Evolutionary conservation across 352 stramenopile genomes (phyloP).

Genomic region (Pythium dissotocum): DNA sequence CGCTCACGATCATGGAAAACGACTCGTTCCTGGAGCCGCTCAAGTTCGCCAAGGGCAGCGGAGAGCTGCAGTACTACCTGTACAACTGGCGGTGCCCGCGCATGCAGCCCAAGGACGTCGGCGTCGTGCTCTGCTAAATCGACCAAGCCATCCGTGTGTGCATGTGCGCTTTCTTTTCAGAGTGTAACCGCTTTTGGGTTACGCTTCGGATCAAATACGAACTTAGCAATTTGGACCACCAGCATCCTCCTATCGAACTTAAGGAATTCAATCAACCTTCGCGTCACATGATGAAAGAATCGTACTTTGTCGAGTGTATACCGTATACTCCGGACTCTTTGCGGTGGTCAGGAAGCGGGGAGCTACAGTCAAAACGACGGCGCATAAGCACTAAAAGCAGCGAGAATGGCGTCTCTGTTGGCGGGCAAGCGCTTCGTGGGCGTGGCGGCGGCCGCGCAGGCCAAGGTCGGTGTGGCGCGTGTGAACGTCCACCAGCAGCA

Average conservation of each 20-base stretch:
- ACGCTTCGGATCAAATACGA: background rate
- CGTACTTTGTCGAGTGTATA: slow-evolving; percentile 12
- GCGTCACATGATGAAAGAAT: background rate
- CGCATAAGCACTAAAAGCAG: background rate
- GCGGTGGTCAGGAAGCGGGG: slow-evolving; percentile 23
- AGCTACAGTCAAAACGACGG: slow-evolving; percentile 2
- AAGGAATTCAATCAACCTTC: background rate
- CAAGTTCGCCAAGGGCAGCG: slow-evolving; percentile 62
- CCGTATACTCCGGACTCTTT: slow-evolving; percentile 9
- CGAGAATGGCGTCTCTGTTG: slow-evolving; percentile 30
- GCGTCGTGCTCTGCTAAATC: slow-evolving; percentile 43
- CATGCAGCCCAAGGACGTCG: slow-evolving; percentile 53
- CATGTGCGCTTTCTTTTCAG: background rate
- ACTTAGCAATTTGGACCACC: slow-evolving; percentile 14
- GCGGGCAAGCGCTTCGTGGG: slow-evolving; percentile 33
- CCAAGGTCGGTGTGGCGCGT: slow-evolving; percentile 4
- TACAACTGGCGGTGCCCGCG: slow-evolving; percentile 80
- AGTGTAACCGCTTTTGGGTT: background rate
- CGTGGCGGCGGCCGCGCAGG: slow-evolving; percentile 11
- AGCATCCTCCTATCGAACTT: background rate
- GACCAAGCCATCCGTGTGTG: background rate
- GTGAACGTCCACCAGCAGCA: slow-evolving; percentile 30
- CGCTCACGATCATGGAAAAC: slow-evolving; percentile 72
- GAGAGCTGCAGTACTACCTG: slow-evolving; percentile 75
- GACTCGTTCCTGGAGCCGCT: slow-evolving; percentile 50